A percentile compares a stretch with the other conserved stretches of the same genome.
Conservation (phyloP, 2,329 filamentous ascomycete species). For the Cladosporium sp. region DNA sequence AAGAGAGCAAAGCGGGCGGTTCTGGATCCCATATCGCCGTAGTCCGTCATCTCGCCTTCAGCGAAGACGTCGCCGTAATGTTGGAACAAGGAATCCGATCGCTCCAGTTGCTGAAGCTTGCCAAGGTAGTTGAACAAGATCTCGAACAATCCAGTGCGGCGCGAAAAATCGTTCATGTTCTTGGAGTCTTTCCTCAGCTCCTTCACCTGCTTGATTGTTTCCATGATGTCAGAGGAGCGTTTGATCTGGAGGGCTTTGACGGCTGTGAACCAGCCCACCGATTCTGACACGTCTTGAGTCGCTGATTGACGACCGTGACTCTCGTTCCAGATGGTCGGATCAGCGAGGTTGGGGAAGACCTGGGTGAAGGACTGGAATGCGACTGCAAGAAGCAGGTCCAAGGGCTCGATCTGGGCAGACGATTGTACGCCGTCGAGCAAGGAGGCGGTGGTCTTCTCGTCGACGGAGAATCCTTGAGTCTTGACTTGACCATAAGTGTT, state of each 20-base stretch:
- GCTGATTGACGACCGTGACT: slow-evolving; percentile 6
- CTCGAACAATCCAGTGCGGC: neutral
- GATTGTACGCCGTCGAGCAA: slow-evolving; percentile 1
- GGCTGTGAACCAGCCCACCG: slow-evolving; percentile 7
- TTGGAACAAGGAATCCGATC: slow-evolving; percentile 7
- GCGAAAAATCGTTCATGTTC: neutral
- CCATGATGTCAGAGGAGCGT: slow-evolving; percentile 1
- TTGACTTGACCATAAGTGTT: slow-evolving; percentile 10
- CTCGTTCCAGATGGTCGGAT: slow-evolving; percentile 5
- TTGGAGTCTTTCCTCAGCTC: neutral
- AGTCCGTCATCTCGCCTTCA: slow-evolving; percentile 4
- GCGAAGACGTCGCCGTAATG: slow-evolving; percentile 7
- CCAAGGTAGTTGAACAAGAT: slow-evolving; percentile 9
- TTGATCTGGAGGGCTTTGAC: slow-evolving; percentile 3
- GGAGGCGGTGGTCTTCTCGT: neutral
- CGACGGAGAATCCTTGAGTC: slow-evolving; percentile 7
- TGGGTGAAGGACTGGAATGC: slow-evolving; percentile 4
- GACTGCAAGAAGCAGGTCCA: slow-evolving; percentile 7
- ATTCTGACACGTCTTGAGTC: slow-evolving; percentile 6
- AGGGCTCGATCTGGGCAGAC: slow-evolving; percentile 1
- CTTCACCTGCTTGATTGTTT: slow-evolving; percentile 6
- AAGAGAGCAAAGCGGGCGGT: slow-evolving; percentile 7
- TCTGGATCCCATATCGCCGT: slow-evolving; percentile 9
- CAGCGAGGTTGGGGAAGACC: slow-evolving; percentile 4
- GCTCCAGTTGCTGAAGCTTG: slow-evolving; percentile 9